Evolutionary conservation across 495 filamentous ascomycete genomes (phyloP).

Genomic region (Amniculicola lignicola): DNA sequence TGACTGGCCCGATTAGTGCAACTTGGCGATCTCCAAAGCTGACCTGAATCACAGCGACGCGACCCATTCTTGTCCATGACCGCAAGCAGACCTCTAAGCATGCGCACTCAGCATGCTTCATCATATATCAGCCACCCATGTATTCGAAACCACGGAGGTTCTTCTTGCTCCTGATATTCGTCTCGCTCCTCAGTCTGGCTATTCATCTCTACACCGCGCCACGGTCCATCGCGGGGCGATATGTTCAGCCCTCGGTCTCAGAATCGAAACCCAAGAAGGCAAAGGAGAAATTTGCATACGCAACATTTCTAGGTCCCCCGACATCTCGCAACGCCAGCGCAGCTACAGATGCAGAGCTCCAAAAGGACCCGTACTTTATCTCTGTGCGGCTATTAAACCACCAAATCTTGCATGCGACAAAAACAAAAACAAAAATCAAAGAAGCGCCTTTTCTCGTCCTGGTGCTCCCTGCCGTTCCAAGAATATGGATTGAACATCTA

Average conservation of each 20-base stretch:
- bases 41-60: too few species aligned
- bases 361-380: conserved; percentile 14
- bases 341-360: background rate
- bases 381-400: conserved; percentile 11
- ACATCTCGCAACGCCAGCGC: background rate
- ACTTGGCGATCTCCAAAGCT: too few species aligned
- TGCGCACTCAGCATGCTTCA: background rate
- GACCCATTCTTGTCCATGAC: too few species aligned
- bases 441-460: conserved; percentile 15
- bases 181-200: background rate
- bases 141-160: background rate
- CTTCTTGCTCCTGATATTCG: background rate
- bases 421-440: background rate
- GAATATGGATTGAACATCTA: background rate
- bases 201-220: background rate
- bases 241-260: background rate
- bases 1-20: too few species aligned
- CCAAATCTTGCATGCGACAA: conserved; percentile 8
- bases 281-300: background rate
- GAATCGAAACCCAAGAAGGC: background rate
- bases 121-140: background rate
- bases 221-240: background rate
- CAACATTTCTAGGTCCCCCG: conserved; percentile 14
- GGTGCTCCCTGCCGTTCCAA: conserved; percentile 5
- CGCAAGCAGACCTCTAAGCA: too few species aligned